Base-by-base conservation (phyloP, 2,329 filamentous ascomycete species). In the Elsinoe ampelina region DNA sequence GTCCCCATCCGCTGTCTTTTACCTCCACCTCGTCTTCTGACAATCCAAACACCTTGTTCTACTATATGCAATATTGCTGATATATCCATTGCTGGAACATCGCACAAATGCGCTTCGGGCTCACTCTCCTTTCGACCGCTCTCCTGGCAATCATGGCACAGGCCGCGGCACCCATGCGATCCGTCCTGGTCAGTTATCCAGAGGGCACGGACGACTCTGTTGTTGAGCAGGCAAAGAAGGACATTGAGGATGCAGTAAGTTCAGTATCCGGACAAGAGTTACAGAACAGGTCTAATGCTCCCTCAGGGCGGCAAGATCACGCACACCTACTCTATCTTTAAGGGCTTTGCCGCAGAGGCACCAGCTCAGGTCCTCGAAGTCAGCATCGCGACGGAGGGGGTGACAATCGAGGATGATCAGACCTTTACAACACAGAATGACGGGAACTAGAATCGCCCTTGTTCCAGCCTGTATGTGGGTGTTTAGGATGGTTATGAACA, bases 161-260 rank as follows among this genome's bases (percentile, higher is more conserved):
- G 64, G 85, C 85, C 57, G 75, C 76, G 60, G 65, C 72, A 51
- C 71, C 74, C 1, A 80, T 84, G 67, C 88, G 89, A 71, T 81
- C 82, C 35, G 82, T 95, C 61, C 84, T 96, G 64, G 78, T 96
- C 65, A 88, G 80, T 66, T 95, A 89, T 67, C 82, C 86, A 20
- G 75, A 83, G 54, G 77, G 81, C 48, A 86, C 83, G 64, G 85
- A 89, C 17, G 75, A 85, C 61, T 77, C 76, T 35, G 74, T 95
- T 35, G 70, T 95, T 32, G 74, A 83, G 19, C 71, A 86, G 57
- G 89, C 88, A 43, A 93, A 86, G 75, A 72, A 85, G 41, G 80
- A 81, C 2, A 84, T 95, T 64, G 72, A 77, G 54, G 76, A 83
- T 45, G 84, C 83, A 38, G 87, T 79, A 70, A 61, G 76, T 64